Conservation (phyloP, 768 basidiomycete genomes). For the Boletus edulis region DNA sequence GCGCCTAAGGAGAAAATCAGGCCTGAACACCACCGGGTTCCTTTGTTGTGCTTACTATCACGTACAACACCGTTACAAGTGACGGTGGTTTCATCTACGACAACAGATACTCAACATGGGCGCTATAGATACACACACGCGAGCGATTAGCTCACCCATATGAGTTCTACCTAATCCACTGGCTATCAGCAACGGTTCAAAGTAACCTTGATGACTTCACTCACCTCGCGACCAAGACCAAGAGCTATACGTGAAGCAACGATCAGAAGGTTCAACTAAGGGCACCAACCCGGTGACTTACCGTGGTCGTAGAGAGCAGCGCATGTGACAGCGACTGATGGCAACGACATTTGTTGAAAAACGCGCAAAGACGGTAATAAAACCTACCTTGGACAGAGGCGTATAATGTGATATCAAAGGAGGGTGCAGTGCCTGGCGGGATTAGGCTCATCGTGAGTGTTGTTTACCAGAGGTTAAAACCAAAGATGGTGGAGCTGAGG, state of each 20-base stretch:
- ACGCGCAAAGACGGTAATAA: background rate
- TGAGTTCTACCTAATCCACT: too few relatives aligned
- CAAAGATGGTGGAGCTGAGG: background rate
- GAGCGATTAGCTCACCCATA: too few relatives aligned
- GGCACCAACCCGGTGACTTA: background rate
- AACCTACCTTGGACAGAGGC: constrained; percentile 24
- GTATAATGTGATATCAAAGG: constrained; percentile 9
- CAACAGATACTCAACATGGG: background rate
- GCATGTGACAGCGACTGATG: constrained; percentile 27
- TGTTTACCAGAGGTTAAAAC: background rate
- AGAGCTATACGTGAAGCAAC: constrained; percentile 15
- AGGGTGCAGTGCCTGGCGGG: constrained; percentile 5
- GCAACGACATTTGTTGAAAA: constrained; percentile 2
- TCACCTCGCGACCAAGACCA: constrained; percentile 27
- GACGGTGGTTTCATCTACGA: too few relatives aligned
- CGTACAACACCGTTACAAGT: constrained; percentile 24
- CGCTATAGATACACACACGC: too few relatives aligned
- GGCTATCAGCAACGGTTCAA: background rate
- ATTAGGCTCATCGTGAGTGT: constrained; percentile 22
- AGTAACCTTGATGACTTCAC: background rate
- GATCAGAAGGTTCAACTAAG: too few relatives aligned
- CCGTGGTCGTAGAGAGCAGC: constrained; percentile 31
- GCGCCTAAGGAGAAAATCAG: constrained; percentile 22
- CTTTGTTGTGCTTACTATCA: constrained; percentile 17
- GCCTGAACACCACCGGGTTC: background rate